A percentile compares a stretch with the other conserved stretches of the same genome.
phyloP scores from a whole-genome alignment of 768 basidiomycete species.

The Tylopilus subfusipes region DNA sequence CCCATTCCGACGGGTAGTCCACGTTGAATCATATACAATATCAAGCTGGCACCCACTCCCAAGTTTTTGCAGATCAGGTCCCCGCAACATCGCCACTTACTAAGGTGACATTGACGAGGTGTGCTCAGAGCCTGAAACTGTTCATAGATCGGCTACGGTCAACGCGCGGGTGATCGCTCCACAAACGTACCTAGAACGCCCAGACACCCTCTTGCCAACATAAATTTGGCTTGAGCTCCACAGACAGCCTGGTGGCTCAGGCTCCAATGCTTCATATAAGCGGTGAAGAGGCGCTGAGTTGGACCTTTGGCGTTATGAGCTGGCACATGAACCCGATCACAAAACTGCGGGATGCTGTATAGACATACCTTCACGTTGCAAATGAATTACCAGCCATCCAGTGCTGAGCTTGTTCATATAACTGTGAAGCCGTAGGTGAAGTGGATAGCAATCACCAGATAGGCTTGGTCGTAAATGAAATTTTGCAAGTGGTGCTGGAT shows the following conservation, averaged over 20 bases:
- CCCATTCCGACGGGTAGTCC: conserved; percentile 5
- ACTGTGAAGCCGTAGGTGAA: neutral
- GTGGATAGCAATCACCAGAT: neutral
- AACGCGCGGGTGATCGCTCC: conserved; percentile 11
- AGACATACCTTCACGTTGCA: neutral
- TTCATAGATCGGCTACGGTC: neutral
- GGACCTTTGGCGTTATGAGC: neutral
- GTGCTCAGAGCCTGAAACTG: neutral
- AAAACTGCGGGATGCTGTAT: neutral
- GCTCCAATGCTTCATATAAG: neutral
- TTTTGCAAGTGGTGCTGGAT: neutral
- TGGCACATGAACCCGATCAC: neutral
- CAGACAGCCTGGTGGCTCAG: neutral
- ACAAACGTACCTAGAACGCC: neutral
- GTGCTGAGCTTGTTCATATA: neutral
- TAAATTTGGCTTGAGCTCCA: neutral
- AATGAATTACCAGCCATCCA: neutral
- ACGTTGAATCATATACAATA: conserved; percentile 7
- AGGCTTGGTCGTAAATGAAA: neutral
- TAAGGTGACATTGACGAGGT: neutral
- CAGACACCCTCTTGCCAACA: neutral
- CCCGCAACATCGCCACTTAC: neutral
- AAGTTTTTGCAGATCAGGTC: conserved; percentile 11
- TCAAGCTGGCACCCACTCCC: neutral
- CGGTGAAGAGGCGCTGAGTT: neutral